These are phyloP conservation scores for Biscogniauxia marginata DNA, from an alignment of 2,329 filamentous ascomycete genomes.

Conservation along the genomic window DNA sequence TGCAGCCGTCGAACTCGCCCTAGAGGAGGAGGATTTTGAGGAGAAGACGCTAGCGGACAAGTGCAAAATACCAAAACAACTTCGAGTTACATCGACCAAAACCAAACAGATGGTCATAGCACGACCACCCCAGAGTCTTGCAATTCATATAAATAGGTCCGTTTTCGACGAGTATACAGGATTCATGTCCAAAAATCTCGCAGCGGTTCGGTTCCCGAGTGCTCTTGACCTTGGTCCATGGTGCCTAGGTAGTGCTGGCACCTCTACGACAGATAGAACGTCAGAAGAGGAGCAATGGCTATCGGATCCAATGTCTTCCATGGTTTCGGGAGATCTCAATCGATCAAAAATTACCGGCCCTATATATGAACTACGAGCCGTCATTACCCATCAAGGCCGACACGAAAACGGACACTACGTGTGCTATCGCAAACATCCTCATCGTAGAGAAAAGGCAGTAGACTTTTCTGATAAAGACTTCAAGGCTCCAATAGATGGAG, in stretches of 20 bases:
- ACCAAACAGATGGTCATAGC: slow-evolving; percentile 86
- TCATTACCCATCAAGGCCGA: slow-evolving; percentile 83
- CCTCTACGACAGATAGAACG: slow-evolving; percentile 19
- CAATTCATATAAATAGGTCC: slow-evolving; percentile 87
- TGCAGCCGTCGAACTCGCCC: slow-evolving; percentile 63
- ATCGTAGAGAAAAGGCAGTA: slow-evolving; percentile 12
- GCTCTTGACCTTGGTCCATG: slow-evolving; percentile 76
- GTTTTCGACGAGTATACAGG: slow-evolving; percentile 85
- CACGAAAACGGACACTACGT: slow-evolving; percentile 97
- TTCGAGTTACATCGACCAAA: slow-evolving; percentile 76
- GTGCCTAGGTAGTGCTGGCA: slow-evolving; percentile 67
- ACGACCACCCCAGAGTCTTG: slow-evolving; percentile 75
- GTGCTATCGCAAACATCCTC: slow-evolving; percentile 74
- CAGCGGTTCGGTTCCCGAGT: slow-evolving; percentile 73
- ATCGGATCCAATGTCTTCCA: slow-evolving; percentile 65
- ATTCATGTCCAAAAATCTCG: slow-evolving; percentile 77
- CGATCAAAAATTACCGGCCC: slow-evolving; percentile 54
- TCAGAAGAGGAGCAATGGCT: slow-evolving; percentile 64
- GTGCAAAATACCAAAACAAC: slow-evolving; percentile 65
- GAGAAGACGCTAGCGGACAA: slow-evolving; percentile 62
- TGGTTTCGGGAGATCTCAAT: slow-evolving; percentile 61
- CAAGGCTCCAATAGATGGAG: slow-evolving; percentile 4
- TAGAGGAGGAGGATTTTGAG: slow-evolving; percentile 79
- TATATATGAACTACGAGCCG: slow-evolving; percentile 76
- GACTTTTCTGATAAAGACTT: slow-evolving; percentile 3